Percentiles rank a stretch among this genome's conserved stretches.
Evolutionary conservation across 495 filamentous ascomycete genomes (phyloP).

Genomic region (Talaromyces proteolyticus): DNA sequence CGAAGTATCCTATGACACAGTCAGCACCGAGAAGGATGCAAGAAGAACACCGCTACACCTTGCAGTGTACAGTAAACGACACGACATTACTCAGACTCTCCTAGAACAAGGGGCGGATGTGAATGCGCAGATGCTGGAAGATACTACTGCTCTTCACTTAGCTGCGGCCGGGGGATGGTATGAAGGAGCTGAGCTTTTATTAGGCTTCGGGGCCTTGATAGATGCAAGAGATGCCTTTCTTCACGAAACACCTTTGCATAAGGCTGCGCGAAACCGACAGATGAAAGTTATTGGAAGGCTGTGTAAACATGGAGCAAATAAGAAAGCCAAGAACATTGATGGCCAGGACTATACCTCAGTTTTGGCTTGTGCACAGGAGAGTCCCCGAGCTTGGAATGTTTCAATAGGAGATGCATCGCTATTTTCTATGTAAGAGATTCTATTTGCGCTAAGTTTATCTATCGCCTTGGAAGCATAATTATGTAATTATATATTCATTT

Average conservation of each 20-base stretch:
- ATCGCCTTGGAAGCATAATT: too few relatives aligned
- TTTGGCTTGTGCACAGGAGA: not conserved
- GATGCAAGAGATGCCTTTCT: not conserved
- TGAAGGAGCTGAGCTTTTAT: not conserved
- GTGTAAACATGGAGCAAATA: not conserved
- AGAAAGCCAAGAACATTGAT: constrained; percentile 1
- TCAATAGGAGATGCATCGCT: not conserved
- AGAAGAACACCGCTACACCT: not conserved
- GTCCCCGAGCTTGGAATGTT: constrained; percentile 1
- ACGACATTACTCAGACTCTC: not conserved
- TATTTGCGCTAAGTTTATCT: too few relatives aligned
- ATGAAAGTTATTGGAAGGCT: not conserved
- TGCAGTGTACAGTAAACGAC: not conserved
- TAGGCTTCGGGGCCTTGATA: not conserved
- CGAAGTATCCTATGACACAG: too few relatives aligned
- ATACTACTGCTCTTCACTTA: not conserved
- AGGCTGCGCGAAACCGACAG: not conserved
- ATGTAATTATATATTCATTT: too few relatives aligned
- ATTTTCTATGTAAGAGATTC: too few relatives aligned
- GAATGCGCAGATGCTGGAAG: not conserved
- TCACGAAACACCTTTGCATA: not conserved
- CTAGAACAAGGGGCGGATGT: not conserved
- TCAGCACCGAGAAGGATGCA: too few relatives aligned
- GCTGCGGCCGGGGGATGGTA: not conserved
- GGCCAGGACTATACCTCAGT: constrained; percentile 2